Conservation (phyloP, 768 basidiomycete genomes). For the Chalciporus sphaerocephalus region DNA sequence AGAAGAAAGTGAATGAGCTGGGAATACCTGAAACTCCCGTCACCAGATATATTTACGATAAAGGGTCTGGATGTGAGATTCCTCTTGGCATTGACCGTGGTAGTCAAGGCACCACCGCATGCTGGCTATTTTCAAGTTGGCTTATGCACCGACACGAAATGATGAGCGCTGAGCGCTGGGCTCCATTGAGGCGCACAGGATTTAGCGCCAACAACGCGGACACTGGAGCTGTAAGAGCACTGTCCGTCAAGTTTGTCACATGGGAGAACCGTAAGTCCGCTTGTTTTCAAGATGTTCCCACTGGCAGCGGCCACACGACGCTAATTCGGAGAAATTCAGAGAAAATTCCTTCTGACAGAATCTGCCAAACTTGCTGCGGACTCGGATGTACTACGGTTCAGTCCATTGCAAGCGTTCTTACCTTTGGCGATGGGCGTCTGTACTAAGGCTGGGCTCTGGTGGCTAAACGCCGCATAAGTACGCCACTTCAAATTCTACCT, state of each 20-base stretch:
- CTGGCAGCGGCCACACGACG: no score
- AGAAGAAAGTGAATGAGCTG: neutral
- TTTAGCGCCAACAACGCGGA: neutral
- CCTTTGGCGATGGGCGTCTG: no score
- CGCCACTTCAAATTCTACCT: no score
- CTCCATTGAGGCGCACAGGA: neutral
- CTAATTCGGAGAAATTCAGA: no score
- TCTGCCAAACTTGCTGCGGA: neutral
- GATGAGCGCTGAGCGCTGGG: no score
- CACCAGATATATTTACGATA: constrained; percentile 6
- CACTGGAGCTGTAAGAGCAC: neutral
- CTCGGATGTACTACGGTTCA: no score
- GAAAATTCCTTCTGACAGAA: neutral
- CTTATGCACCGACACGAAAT: neutral
- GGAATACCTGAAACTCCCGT: constrained; percentile 9
- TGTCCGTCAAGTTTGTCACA: neutral
- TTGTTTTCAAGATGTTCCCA: no score
- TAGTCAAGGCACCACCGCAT: neutral
- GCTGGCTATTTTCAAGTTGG: neutral
- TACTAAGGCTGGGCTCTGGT: no score
- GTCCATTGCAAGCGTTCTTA: no score
- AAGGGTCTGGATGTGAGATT: neutral
- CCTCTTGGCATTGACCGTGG: neutral
- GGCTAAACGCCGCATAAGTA: no score
- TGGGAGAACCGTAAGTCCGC: no score